Conservation (phyloP, 345 rosid genomes). For the Viola odorata region DNA sequence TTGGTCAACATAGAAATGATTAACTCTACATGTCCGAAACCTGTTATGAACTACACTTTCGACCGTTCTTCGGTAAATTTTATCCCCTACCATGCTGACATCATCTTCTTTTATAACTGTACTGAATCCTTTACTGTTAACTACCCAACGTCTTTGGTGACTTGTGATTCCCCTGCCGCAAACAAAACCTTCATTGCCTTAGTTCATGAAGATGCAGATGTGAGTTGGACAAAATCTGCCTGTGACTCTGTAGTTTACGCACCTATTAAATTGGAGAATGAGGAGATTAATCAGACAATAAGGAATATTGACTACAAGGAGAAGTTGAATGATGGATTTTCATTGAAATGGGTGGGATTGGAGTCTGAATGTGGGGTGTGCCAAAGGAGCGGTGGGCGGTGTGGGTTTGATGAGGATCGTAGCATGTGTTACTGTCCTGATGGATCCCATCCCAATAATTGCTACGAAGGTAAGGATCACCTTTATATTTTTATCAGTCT, state of each 20-base stretch:
- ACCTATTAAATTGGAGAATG: conserved; percentile 15
- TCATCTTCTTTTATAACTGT: conserved; percentile 25
- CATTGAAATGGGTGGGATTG: conserved; percentile 23
- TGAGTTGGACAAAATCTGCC: conserved; percentile 4
- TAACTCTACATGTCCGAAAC: conserved; percentile 19
- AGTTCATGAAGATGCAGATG: conserved; percentile 12
- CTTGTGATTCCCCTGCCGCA: conserved; percentile 2
- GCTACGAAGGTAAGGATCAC: conserved; percentile 19
- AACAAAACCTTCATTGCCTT: conserved; percentile 15
- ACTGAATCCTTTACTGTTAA: conserved; percentile 4
- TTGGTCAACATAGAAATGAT: conserved; percentile 12
- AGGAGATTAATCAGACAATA: conserved; percentile 2
- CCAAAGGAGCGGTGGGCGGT: conserved; percentile 22
- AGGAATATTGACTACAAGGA: conserved; percentile 5
- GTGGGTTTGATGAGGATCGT: conserved; percentile 17
- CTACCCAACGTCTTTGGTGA: conserved; percentile 2
- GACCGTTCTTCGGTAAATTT: conserved; percentile 23
- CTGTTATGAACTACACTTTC: conserved; percentile 19
- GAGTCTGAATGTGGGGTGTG: conserved; percentile 17
- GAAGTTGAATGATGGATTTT: conserved; percentile 16
- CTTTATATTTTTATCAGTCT: not conserved
- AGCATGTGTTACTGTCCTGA: conserved; percentile 25
- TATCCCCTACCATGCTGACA: conserved; percentile 19
- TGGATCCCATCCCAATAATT: conserved; percentile 12
- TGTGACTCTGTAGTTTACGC: conserved; percentile 13